Base-by-base conservation (phyloP, 495 filamentous ascomycete species). In the Physcia stellaris region DNA sequence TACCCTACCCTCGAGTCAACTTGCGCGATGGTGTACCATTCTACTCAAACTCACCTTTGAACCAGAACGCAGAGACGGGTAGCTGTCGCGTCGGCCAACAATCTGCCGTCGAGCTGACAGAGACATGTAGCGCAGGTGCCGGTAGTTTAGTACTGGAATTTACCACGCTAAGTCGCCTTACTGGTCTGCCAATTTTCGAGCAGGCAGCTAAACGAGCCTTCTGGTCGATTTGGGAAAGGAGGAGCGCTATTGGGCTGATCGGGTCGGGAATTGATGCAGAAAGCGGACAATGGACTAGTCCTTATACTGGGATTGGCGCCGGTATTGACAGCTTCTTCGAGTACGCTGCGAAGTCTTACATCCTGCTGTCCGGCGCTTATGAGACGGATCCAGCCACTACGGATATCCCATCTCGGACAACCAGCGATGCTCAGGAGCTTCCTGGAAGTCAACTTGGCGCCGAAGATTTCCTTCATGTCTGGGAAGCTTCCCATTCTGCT, bases 321-420 rank as follows among this genome's bases (percentile, higher is more conserved):
- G 92, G 90, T 13, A 80, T 92, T 46, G 90, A 96, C 57, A 94
- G 86, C 60, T 98, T 96, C 60, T 96, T 88, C 50, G 90, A 98
- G 61, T 98, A 98, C 54, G 90, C 90, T 2, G 70, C 94, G 53
- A 98, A 98, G 54, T 81, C 86, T 2, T 77, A 92, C 47, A 80
- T 98, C 44, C 60, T 98, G 6, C 72, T 95, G 13, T 93, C 88
- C 2, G 77, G 82, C 4, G 34, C 41, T 9, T 22, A 35, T 5
- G 20, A 24, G 1, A 19, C 24, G 11, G 0, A 7, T 4, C 15
- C 7, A 35, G 32, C 4, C 33, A 32, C 9, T n/a, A 19, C 2
- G 11, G 39, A 2, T 13, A 21, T 29, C 24, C 34, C 29, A 15
- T 58, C 9, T 42, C 51, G 3, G 63, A 68, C 33, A 65, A 71